Evolutionary conservation across 2,329 filamentous ascomycete species (phyloP).

Genomic region (Didymella lethalis): DNA sequence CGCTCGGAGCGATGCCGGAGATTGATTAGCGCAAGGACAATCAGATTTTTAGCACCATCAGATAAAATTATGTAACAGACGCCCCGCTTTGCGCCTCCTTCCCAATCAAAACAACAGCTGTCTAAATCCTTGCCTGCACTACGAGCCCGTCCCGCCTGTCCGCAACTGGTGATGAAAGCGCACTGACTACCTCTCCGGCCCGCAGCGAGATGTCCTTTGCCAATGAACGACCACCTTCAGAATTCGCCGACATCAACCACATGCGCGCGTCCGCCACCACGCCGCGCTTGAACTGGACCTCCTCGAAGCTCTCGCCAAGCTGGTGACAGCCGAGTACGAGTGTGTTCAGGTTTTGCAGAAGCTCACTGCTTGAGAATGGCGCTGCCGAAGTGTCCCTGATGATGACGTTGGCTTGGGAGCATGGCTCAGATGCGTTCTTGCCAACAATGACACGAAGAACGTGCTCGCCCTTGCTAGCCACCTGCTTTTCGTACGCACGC

Average conservation of each 20-base stretch:
- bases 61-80: conserved; percentile 39
- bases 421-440: conserved; percentile 36
- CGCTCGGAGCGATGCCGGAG: conserved; percentile 24
- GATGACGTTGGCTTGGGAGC: conserved; percentile 40
- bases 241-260: conserved; percentile 46
- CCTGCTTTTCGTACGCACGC: conserved; percentile 48
- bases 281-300: conserved; percentile 50
- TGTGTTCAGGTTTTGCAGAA: conserved; percentile 43
- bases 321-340: conserved; percentile 47
- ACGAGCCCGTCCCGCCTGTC: conserved; percentile 30
- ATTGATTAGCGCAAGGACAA: conserved; percentile 20
- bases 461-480: conserved; percentile 44
- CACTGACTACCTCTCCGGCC: conserved; percentile 45
- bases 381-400: conserved; percentile 38
- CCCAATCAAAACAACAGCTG: conserved; percentile 14
- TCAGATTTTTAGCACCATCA: conserved; percentile 37
- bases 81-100: conserved; percentile 21
- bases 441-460: conserved; percentile 39
- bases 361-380: conserved; percentile 27
- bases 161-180: conserved; percentile 28
- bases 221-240: conserved; percentile 45
- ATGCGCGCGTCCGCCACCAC: conserved; percentile 38
- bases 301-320: conserved; percentile 48
- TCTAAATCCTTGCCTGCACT: conserved; percentile 45
- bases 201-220: conserved; percentile 47